Evolutionary conservation across 192 early-diverging fungal genomes (phyloP), one percentile per base, ranked within the genome.

Genomic region (Linderina pennispora): DNA sequence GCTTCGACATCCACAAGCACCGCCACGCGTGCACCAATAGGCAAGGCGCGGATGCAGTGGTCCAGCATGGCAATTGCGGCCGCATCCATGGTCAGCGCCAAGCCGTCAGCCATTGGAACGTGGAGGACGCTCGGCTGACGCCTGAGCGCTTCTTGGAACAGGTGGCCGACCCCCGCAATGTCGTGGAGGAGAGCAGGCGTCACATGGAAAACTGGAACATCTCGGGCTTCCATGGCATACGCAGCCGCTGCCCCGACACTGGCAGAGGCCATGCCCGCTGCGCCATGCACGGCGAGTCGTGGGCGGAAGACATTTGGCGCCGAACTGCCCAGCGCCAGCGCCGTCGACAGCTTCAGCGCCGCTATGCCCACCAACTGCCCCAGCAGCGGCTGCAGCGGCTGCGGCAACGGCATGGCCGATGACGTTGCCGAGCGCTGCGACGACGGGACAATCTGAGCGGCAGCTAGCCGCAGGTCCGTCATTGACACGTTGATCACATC

Each of bases 61-160:
- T 64, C 45, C 28, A 87, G 75, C 3, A 68, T 60, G 6, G 54
- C 52, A 31, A 65, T 56, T 19, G 73, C 54, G 0, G 58, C 15
- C 6, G 78, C 62, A 8, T 66, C 55, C 2, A 84, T 42, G 9
- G 67, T 51, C 2, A 68, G 56, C 63, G 77, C 72, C 72, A 79
- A 81, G 9, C 54, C 40, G 39, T 77, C 60, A 9, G 75, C 61
- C 33, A 69, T 53, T 6, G 83, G 80, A 8, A 88, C 43, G 33
- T 79, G 81, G 4, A 85, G 58, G 16, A 78, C 65, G 39, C 78
- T 76, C 17, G 78, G 77, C 24, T 72, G 65, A 21, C 78, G 78
- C 2, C 83, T 75, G 36, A 73, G 76, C 21, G 83, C 73, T 50
- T 85, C 83, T 16, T 59, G 43, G 38, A 85, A 79, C 21, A 65